These are phyloP conservation scores for Zymoseptoria crescenta DNA, from an alignment of 2,329 filamentous ascomycete species.

Conservation along the genomic window DNA sequence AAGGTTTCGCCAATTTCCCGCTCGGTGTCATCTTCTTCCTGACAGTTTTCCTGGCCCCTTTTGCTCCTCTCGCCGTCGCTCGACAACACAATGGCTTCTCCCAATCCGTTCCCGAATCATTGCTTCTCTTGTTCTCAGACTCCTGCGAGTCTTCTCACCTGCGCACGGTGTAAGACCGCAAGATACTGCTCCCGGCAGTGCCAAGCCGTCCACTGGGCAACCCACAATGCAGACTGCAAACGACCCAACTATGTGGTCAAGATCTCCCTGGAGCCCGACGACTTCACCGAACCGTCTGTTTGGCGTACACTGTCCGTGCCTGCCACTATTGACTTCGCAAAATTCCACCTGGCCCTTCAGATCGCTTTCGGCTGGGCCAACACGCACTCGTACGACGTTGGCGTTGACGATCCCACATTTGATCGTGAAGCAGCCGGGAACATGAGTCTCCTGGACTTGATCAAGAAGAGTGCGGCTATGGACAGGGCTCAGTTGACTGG, in stretches of 20 bases:
- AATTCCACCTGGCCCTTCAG: slow-evolving; percentile 23
- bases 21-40: neutral
- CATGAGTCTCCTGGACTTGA: slow-evolving; percentile 1
- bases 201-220: slow-evolving; percentile 12
- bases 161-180: slow-evolving; percentile 5
- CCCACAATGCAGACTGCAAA: slow-evolving; percentile 15
- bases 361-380: slow-evolving; percentile 24
- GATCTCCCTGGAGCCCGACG: slow-evolving; percentile 10
- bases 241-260: slow-evolving; percentile 24
- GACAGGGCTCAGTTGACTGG: slow-evolving; percentile 2
- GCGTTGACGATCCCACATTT: slow-evolving; percentile 6
- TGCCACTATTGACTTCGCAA: slow-evolving; percentile 16
- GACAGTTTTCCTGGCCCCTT: neutral
- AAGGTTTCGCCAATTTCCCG: neutral
- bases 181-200: slow-evolving; percentile 10
- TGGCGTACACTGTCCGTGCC: slow-evolving; percentile 23
- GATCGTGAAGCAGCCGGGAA: neutral
- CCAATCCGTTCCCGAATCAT: neutral
- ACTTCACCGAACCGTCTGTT: slow-evolving; percentile 19
- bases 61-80: neutral
- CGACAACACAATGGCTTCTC: neutral
- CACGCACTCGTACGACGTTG: slow-evolving; percentile 23
- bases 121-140: neutral
- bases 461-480: neutral
- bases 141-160: neutral